These are phyloP conservation scores for Diutina siamensis DNA, from an alignment of 1,139 yeast species.

Conservation along the genomic window DNA sequence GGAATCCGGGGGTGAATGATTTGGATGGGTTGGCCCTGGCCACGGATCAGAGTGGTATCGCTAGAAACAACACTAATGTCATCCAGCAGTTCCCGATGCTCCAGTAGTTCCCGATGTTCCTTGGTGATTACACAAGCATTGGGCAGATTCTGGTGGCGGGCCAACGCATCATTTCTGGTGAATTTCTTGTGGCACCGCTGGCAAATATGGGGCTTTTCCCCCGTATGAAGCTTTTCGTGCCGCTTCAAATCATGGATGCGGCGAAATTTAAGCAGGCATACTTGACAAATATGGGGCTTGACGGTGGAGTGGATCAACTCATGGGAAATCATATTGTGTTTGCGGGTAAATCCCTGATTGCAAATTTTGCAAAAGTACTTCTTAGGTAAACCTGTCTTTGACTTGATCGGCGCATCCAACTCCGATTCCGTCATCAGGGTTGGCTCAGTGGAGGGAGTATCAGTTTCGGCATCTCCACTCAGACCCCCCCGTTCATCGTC, in stretches of 20 bases:
- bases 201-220: slow-evolving; percentile 61
- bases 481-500: neutral
- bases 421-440: neutral
- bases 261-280: slow-evolving; percentile 54
- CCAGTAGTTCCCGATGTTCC: neutral
- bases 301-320: slow-evolving; percentile 55
- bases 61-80: neutral
- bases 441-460: neutral
- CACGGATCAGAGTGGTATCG: neutral
- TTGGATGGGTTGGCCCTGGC: too few species aligned
- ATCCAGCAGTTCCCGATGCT: neutral
- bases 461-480: too few species aligned
- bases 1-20: too few species aligned
- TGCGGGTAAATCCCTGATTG: slow-evolving; percentile 51
- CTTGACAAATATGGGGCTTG: slow-evolving; percentile 58
- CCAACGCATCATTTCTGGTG: slow-evolving; percentile 70
- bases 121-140: slow-evolving; percentile 22
- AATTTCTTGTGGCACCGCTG: slow-evolving; percentile 51
- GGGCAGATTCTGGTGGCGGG: slow-evolving; percentile 45
- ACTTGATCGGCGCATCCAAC: neutral
- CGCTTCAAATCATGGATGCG: slow-evolving; percentile 68
- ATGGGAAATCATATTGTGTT: slow-evolving; percentile 68
- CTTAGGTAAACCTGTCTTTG: neutral
- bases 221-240: slow-evolving; percentile 66
- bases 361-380: slow-evolving; percentile 40